Conservation (phyloP, 306 rosid genomes). For the barrel medic (Medicago truncatula) region DNA sequence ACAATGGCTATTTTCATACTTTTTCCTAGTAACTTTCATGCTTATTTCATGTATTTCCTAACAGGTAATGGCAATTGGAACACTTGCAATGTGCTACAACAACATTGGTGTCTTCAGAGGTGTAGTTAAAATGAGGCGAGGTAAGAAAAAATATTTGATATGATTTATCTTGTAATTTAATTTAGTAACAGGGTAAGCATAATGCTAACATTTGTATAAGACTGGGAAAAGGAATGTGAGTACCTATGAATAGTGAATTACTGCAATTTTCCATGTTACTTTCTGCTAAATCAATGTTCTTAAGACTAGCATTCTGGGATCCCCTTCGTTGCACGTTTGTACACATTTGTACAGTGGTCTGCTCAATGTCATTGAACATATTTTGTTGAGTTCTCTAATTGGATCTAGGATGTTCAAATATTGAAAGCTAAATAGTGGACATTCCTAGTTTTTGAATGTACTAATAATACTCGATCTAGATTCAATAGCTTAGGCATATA, state of each 20-base stretch:
- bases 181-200: constrained; percentile 16
- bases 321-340: background rate
- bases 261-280: constrained; percentile 7
- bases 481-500: constrained; percentile 18
- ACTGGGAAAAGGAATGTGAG: background rate
- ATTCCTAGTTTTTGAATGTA: constrained; percentile 30
- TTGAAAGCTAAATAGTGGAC: constrained; percentile 17
- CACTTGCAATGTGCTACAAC: constrained; percentile 90
- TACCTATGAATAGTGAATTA: constrained; percentile 24
- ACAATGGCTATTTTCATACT: constrained; percentile 14
- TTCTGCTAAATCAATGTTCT: constrained; percentile 20
- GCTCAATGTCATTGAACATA: constrained; percentile 20
- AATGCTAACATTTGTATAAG: constrained; percentile 18
- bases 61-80: constrained; percentile 97
- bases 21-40: constrained; percentile 23
- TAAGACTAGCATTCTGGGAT: constrained; percentile 4
- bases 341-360: constrained; percentile 4
- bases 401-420: constrained; percentile 30
- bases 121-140: constrained; percentile 97
- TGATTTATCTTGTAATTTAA: constrained; percentile 31
- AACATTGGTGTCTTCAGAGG: constrained; percentile 91
- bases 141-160: constrained; percentile 55
- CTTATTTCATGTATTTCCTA: constrained; percentile 44
- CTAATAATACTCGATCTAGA: constrained; percentile 16
- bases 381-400: constrained; percentile 28